Conservation (phyloP, 2,329 filamentous ascomycete genomes). For the Fusarium sp. region DNA sequence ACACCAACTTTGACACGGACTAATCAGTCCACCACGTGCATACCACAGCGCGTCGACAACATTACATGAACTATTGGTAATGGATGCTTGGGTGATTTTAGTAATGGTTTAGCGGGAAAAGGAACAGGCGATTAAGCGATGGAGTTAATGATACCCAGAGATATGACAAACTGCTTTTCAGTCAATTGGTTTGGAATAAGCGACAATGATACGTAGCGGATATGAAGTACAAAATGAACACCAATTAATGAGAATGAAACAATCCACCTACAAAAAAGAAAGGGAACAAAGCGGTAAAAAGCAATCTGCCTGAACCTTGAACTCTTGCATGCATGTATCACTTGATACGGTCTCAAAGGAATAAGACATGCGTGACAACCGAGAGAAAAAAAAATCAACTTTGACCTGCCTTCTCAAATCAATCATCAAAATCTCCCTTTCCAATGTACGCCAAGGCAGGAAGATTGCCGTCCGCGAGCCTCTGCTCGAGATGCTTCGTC, state of each 20-base stretch:
- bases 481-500: slow-evolving; percentile 18
- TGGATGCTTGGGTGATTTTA: not conserved
- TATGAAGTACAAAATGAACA: not conserved
- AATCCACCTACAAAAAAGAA: not conserved
- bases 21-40: not conserved
- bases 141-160: slow-evolving; percentile 40
- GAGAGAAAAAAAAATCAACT: not conserved
- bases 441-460: slow-evolving; percentile 10
- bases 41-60: not conserved
- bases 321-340: slow-evolving; percentile 6
- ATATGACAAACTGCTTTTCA: slow-evolving; percentile 9
- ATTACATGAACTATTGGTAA: not conserved
- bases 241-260: not conserved
- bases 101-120: not conserved
- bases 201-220: not conserved
- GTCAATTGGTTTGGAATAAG: slow-evolving; percentile 20
- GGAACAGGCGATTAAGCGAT: not conserved
- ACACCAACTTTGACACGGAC: slow-evolving; percentile 49
- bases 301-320: not conserved
- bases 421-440: not conserved
- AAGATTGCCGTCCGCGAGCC: slow-evolving; percentile 9
- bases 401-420: not conserved
- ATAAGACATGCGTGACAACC: not conserved
- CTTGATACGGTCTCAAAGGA: not conserved
- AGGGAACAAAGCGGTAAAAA: not conserved